Percentiles rank a stretch among this genome's conserved stretches.
Evolutionary conservation across 108 stramenopile genomes (phyloP).

Genomic region (Cylindrotheca fusiformis): DNA sequence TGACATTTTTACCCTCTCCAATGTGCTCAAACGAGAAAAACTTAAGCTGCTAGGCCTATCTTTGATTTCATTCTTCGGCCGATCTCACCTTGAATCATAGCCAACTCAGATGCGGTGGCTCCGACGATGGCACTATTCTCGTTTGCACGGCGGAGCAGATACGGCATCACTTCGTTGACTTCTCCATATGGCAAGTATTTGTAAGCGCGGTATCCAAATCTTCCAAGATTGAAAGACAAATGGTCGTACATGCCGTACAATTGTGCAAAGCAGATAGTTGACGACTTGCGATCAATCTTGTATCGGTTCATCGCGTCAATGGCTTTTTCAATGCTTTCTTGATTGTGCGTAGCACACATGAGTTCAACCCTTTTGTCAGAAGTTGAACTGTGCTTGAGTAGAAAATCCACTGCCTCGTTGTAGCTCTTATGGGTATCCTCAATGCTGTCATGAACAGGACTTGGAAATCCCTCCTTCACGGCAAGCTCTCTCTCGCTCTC

Average conservation of each 20-base stretch:
- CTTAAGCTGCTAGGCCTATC: neutral
- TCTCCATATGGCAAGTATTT: conserved; percentile 97
- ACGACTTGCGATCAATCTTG: conserved; percentile 40
- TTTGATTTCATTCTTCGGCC: conserved; percentile 19
- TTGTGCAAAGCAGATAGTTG: conserved; percentile 86
- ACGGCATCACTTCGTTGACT: conserved; percentile 94
- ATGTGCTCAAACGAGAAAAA: too few species aligned
- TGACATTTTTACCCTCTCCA: too few species aligned
- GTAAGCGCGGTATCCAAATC: conserved; percentile 74
- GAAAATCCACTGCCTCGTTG: conserved; percentile 69
- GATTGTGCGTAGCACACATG: conserved; percentile 95
- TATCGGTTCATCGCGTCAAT: conserved; percentile 69
- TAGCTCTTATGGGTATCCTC: conserved; percentile 90
- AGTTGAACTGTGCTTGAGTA: conserved; percentile 43
- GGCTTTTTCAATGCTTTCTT: conserved; percentile 74
- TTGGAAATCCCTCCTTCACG: conserved; percentile 33
- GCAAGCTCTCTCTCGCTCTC: conserved; percentile 85
- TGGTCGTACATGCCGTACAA: conserved; percentile 97
- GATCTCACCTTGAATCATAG: conserved; percentile 55
- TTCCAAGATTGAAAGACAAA: conserved; percentile 92
- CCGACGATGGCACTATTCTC: conserved; percentile 91
- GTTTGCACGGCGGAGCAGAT: conserved; percentile 91
- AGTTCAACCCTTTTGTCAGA: conserved; percentile 55
- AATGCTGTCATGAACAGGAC: conserved; percentile 80
- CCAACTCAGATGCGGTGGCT: conserved; percentile 48